Base-by-base conservation (phyloP, 768 basidiomycete species). In the Erythrobasidium yunnanense region DNA sequence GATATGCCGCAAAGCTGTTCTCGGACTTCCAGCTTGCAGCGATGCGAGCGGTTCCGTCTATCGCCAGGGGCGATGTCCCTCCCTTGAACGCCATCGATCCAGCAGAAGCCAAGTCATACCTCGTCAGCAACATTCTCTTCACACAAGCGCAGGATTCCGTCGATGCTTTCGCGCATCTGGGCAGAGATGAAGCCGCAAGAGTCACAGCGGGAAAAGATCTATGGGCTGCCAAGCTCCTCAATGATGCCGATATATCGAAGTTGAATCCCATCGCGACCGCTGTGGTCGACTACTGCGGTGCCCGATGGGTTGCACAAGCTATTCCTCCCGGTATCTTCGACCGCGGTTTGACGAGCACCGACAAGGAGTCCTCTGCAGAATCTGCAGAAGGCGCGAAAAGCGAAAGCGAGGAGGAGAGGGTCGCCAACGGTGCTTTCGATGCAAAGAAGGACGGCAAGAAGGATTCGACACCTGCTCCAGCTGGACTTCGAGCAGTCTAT, bases 111-210 rank as follows among this genome's bases (percentile, higher is more conserved):
- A 76, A 78, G 71, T 79, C 78, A 70, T 78, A 72, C 69, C 72
- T 80, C 22, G 70, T 74, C 60, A 75, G 74, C 70, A 78, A 79
- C 76, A 77, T 80, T 70, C 77, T 80, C 70, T 77, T 77, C 75
- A 78, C 78, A 50, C 77, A 77, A 60, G 78, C 77, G 7, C 73
- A 76, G 71, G 78, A 79, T 70, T 75, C 74, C 18, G 75, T 77
- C 69, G 76, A 77, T 45, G 71, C 76, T 6, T 78, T 76, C 70
- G 68, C 73, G 1, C 77, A 78, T 66, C 69, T 76, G 22, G 79
- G 79, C 17, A 78, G 78, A n/a, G 76, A 77, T 68, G 78, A 76
- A 23, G 78, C 79, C 13, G 76, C 76, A 17, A 75, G 74, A 22
- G 74, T 76, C 68, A 76, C 77, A 0, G 78, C 77, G 20, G 77